Evolutionary conservation across 2,329 filamentous ascomycete species (phyloP).

Genomic region (Pyricularia grisea): DNA sequence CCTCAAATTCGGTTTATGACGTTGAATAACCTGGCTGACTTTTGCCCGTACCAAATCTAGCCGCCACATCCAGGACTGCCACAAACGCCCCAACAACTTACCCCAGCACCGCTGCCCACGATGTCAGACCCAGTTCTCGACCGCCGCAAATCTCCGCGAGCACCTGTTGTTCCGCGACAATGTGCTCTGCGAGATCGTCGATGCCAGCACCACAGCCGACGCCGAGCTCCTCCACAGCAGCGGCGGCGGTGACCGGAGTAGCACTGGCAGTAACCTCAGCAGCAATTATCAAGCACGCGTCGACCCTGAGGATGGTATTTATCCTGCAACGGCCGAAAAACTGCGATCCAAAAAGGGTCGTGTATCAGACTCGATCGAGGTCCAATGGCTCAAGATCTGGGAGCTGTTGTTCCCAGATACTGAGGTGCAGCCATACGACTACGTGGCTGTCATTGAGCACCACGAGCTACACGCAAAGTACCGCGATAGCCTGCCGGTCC

Average conservation of each 20-base stretch:
- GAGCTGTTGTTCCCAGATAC: conserved; percentile 5
- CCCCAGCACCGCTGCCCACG: conserved; percentile 3
- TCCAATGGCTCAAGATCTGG: conserved; percentile 9
- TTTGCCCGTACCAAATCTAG: background rate
- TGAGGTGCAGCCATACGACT: conserved; percentile 7
- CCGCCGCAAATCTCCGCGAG: conserved; percentile 3
- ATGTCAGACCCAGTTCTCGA: conserved; percentile 6
- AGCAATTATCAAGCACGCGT: background rate
- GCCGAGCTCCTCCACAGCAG: background rate
- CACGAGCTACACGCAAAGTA: conserved; percentile 7
- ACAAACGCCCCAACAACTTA: conserved; percentile 4
- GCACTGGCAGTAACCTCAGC: background rate
- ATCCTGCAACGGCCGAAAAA: conserved; percentile 2
- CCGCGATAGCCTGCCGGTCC: background rate
- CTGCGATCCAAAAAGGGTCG: conserved; percentile 7
- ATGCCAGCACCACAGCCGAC: background rate
- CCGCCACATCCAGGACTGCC: conserved; percentile 8
- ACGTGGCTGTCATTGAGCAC: conserved; percentile 8
- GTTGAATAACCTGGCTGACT: background rate
- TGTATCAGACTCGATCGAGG: conserved; percentile 5
- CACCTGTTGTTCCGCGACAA: conserved; percentile 4
- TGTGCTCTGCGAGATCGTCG: background rate
- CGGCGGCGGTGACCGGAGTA: background rate
- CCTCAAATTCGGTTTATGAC: too few species aligned
- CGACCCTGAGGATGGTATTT: conserved; percentile 8